Conservation (phyloP, 164 flowering plant species). For the Brasenia schreberi region DNA sequence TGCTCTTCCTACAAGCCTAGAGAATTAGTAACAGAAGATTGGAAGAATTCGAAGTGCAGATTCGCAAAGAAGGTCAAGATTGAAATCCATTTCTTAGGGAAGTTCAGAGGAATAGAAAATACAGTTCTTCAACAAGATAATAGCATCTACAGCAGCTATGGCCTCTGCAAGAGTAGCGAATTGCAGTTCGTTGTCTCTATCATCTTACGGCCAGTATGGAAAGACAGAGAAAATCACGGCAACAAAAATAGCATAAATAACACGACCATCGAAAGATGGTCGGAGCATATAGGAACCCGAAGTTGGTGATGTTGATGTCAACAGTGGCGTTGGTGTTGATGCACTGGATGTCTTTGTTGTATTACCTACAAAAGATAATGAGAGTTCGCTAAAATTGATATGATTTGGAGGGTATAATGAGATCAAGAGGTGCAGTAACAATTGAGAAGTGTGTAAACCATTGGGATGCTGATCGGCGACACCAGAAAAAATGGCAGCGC, state of each 20-base stretch:
- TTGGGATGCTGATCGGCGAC: not conserved
- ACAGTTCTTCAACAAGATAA: not conserved
- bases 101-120: not conserved
- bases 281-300: not conserved
- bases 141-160: not conserved
- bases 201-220: not conserved
- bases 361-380: not conserved
- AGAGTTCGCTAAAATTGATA: not conserved
- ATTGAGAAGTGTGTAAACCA: not conserved
- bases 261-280: not conserved
- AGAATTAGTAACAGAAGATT: too few species aligned
- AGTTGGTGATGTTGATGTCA: not conserved
- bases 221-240: not conserved
- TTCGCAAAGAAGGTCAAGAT: not conserved
- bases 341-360: not conserved
- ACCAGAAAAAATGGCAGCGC: conserved; percentile 22
- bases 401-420: not conserved
- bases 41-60: too few species aligned
- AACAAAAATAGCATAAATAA: not conserved
- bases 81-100: not conserved
- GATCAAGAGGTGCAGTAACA: not conserved
- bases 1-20: too few species aligned
- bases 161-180: not conserved
- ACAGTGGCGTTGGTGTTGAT: not conserved
- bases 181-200: not conserved